Conservation (phyloP, 2,329 filamentous ascomycete genomes). For the Diaporthe sp. region DNA sequence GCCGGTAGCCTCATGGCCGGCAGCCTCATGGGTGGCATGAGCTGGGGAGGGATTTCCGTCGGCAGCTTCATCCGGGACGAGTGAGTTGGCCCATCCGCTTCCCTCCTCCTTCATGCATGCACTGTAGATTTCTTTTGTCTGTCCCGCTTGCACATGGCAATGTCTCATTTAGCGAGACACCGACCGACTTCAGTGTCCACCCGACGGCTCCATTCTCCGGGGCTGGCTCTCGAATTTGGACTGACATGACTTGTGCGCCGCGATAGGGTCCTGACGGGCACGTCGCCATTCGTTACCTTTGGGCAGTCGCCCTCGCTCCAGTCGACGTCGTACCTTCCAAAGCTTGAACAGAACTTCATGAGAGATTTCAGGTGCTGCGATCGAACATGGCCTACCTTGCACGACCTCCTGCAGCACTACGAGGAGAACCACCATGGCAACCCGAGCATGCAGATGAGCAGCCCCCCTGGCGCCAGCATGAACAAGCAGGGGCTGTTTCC, state of each 20-base stretch:
- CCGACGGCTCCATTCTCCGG: conserved; percentile 7
- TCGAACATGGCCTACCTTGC: conserved; percentile 87
- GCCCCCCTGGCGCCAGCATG: conserved; percentile 50
- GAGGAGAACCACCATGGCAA: conserved; percentile 89
- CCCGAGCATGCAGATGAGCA: conserved; percentile 60
- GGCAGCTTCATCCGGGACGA: conserved; percentile 98
- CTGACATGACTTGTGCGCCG: conserved; percentile 49
- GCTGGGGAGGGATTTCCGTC: conserved; percentile 96
- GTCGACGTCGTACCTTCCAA: conserved; percentile 95
- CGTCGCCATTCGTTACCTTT: conserved; percentile 86
- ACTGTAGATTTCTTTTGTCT: conserved; percentile 43
- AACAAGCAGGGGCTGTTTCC: conserved; percentile 37
- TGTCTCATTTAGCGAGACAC: conserved; percentile 28
- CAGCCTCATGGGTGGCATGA: conserved; percentile 83
- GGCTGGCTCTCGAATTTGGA: conserved; percentile 35
- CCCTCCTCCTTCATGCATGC: conserved; percentile 30
- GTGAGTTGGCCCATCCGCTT: conserved; percentile 70
- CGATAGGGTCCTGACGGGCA: conserved; percentile 92
- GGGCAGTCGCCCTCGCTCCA: conserved; percentile 92
- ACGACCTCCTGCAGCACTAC: conserved; percentile 96
- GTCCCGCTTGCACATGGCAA: conserved; percentile 42
- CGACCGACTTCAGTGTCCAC: conserved; percentile 27
- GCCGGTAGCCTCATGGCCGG: conserved; percentile 80
- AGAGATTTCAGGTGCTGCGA: conserved; percentile 97
- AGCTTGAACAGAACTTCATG: conserved; percentile 98